Evolutionary conservation across 2,329 filamentous ascomycete species (phyloP), one percentile per base, ranked within the genome.

Genomic region (Talaromyces sp.): DNA sequence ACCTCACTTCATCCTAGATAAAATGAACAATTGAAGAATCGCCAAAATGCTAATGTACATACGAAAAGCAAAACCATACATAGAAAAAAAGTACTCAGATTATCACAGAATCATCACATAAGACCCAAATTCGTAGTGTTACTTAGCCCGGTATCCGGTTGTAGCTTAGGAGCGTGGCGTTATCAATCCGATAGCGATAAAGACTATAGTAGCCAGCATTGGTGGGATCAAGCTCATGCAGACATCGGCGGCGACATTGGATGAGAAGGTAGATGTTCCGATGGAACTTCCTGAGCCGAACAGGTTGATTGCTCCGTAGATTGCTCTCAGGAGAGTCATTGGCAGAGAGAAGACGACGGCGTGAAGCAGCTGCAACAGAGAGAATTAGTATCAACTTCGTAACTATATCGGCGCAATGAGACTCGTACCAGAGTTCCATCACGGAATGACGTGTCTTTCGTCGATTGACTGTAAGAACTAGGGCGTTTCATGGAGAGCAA

Each of bases 301-400:
- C 1, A 65, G 58, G 39, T 41, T 62, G 39, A 65, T 35, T 15
- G 63, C 49, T 22, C 63, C 63, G 31, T 65, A 65, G 7, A 65
- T 62, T 17, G 63, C 58, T 27, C 50, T 43, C 52, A 65, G 25
- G 39, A 65, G 58, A 15, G 52, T 35, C 39, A 65, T 61, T 35
- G 63, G 63, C 5, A 65, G 50, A n/a, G 63, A 65, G 39, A 65
- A 62, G 33, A 65, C n/a, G 7, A 62, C 63, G n/a, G 63, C 58
- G 8, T 65, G 41, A 41, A 65, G 63, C 49, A 65, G n/a, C 63
- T 65, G 52, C 33, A 15, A 37, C n/a, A 33, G 10, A 5, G 10
- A 56, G 2, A 37, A n/a, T 61, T 47, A 61, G 45, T 35, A 52
- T 39, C 19, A 15, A 35, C 33, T 6, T 13, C 35, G 31, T 1